A percentile compares a stretch with the other conserved stretches of the same genome.
Conservation (phyloP, 306 rosid species). For the Oemleria cerasiformis region DNA sequence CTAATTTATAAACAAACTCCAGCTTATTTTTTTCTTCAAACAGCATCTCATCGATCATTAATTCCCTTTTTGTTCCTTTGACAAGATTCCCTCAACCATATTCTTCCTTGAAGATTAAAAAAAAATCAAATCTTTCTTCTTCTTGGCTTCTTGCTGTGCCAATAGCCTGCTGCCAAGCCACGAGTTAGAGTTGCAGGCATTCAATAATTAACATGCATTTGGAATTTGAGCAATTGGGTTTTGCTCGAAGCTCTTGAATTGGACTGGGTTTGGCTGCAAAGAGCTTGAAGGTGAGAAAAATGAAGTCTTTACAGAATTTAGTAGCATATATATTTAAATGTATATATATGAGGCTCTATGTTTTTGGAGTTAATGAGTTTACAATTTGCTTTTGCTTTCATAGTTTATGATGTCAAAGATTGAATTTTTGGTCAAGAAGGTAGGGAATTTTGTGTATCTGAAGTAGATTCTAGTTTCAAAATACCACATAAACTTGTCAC, state of each 20-base stretch:
- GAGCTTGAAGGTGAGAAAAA: constrained; percentile 16
- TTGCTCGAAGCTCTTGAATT: constrained; percentile 4
- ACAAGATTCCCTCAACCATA: constrained; percentile 21
- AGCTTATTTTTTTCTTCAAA: constrained; percentile 36
- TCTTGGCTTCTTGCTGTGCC: neutral
- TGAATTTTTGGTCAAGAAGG: neutral
- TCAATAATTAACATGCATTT: constrained; percentile 1
- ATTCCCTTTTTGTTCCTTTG: constrained; percentile 12
- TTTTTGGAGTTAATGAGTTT: neutral
- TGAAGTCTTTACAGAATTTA: neutral
- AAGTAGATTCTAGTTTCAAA: neutral
- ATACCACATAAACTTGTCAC: neutral
- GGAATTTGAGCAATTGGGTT: constrained; percentile 8
- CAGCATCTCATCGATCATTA: constrained; percentile 35
- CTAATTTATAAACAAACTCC: constrained; percentile 11
- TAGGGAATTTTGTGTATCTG: neutral
- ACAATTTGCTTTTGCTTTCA: neutral
- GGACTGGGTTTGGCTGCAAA: neutral
- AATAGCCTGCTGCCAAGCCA: neutral
- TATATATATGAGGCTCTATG: neutral
- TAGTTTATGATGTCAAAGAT: neutral
- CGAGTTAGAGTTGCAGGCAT: constrained; percentile 19
- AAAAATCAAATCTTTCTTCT: neutral
- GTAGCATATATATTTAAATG: neutral
- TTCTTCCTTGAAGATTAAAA: constrained; percentile 1